Conservation (phyloP, 768 basidiomycete species). For the Russula griseocarnosa region DNA sequence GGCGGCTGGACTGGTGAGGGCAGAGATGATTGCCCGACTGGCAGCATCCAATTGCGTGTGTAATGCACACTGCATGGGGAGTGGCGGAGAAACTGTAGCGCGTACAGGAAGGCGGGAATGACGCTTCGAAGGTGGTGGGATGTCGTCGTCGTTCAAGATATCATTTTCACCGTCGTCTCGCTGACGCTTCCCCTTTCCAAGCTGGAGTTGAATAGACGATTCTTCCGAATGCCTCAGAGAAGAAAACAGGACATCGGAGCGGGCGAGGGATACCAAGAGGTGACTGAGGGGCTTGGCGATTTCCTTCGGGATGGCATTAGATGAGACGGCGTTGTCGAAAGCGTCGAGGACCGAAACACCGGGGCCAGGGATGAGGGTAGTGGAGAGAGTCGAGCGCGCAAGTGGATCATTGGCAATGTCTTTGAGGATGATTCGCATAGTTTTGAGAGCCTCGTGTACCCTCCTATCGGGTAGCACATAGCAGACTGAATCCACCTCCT, state of each 20-base stretch:
- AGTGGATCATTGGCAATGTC: conserved; percentile 54
- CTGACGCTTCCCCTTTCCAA: conserved; percentile 63
- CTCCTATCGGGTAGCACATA: conserved; percentile 34
- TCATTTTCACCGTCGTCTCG: conserved; percentile 43
- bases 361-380: conserved; percentile 47
- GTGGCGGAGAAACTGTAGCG: conserved; percentile 7
- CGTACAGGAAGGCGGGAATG: conserved; percentile 29
- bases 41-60: conserved; percentile 58
- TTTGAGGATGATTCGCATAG: conserved; percentile 59
- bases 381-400: conserved; percentile 51
- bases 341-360: conserved; percentile 54
- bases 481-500: not conserved
- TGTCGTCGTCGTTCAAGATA: conserved; percentile 35
- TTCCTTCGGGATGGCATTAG: conserved; percentile 49
- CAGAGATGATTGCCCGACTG: conserved; percentile 50
- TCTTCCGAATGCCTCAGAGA: conserved; percentile 61
- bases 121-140: conserved; percentile 29
- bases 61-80: conserved; percentile 40
- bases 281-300: conserved; percentile 57
- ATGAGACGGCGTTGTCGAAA: conserved; percentile 46
- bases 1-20: conserved; percentile 35
- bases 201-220: conserved; percentile 57
- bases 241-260: conserved; percentile 62
- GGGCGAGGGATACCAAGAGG: conserved; percentile 58
- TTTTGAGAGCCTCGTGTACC: conserved; percentile 57